Conservation (phyloP, 2,329 filamentous ascomycete species). For the Xylariaceae sp. region DNA sequence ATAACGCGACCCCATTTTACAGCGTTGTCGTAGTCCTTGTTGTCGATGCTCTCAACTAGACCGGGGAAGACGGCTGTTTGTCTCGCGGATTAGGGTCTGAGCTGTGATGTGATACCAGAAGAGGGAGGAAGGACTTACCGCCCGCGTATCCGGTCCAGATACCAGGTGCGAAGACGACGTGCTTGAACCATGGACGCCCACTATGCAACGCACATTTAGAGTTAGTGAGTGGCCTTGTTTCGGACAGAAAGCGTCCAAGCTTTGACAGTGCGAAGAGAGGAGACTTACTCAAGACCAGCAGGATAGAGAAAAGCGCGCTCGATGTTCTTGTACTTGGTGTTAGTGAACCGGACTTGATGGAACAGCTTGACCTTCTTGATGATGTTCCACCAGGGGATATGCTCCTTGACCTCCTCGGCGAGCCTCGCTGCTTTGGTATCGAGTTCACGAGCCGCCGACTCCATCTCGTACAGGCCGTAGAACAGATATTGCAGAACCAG, state of each 20-base stretch:
- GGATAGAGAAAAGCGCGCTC: conserved; percentile 76
- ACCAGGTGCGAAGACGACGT: conserved; percentile 87
- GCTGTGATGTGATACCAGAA: conserved; percentile 1
- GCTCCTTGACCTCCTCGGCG: conserved; percentile 33
- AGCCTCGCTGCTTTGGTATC: conserved; percentile 40
- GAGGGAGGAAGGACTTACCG: conserved; percentile 36
- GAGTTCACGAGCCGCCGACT: conserved; percentile 37
- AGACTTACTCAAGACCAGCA: conserved; percentile 59
- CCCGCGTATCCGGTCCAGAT: conserved; percentile 89
- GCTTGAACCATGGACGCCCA: conserved; percentile 83
- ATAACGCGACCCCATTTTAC: conserved; percentile 57
- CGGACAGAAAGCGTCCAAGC: no score
- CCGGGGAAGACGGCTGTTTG: conserved; percentile 56
- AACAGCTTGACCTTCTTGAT: conserved; percentile 61
- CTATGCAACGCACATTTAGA: background rate
- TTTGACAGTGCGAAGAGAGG: no score
- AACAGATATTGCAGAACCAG: conserved; percentile 36
- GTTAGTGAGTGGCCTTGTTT: background rate
- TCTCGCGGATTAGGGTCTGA: no score
- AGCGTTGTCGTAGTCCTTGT: conserved; percentile 52
- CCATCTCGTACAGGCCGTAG: conserved; percentile 30
- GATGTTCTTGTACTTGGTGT: conserved; percentile 76
- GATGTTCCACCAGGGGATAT: conserved; percentile 75
- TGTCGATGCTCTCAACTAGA: conserved; percentile 56
- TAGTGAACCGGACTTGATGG: conserved; percentile 59